Evolutionary conservation across 176 grass and related monocot species (phyloP).

Genomic region (Aegilops speltoides): DNA sequence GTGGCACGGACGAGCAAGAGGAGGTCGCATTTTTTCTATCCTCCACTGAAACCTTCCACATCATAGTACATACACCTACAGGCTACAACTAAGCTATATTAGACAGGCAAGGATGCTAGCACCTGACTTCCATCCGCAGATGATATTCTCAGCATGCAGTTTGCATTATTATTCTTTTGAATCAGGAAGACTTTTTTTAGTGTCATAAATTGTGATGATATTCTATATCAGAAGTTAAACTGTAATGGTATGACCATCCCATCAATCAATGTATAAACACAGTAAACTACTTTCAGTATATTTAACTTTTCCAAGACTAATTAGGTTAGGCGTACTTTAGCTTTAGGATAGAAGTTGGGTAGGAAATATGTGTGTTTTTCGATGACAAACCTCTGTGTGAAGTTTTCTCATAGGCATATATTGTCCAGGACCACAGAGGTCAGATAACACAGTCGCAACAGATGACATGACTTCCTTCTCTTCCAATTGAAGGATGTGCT

Average conservation of each 20-base stretch:
- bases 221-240: neutral
- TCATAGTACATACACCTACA: neutral
- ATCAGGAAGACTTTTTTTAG: neutral
- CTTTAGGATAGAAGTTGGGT: conserved; percentile 1
- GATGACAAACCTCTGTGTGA: conserved; percentile 70
- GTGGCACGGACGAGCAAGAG: too few species aligned
- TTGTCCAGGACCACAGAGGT: conserved; percentile 85
- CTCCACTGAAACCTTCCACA: too few species aligned
- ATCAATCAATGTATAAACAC: neutral
- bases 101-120: neutral
- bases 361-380: conserved; percentile 19
- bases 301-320: neutral
- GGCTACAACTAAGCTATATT: neutral
- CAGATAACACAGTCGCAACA: conserved; percentile 80
- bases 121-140: neutral
- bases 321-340: neutral
- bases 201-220: conserved; percentile 1
- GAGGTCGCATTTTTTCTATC: too few species aligned
- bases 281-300: neutral
- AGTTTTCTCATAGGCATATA: conserved; percentile 86
- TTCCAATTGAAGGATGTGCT: conserved; percentile 71
- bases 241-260: neutral
- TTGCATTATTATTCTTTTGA: neutral
- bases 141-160: neutral
- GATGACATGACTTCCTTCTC: conserved; percentile 87